Evolutionary conservation across 179 eudicot genomes (phyloP).

Genomic region (Sideroxylon spinosum): DNA sequence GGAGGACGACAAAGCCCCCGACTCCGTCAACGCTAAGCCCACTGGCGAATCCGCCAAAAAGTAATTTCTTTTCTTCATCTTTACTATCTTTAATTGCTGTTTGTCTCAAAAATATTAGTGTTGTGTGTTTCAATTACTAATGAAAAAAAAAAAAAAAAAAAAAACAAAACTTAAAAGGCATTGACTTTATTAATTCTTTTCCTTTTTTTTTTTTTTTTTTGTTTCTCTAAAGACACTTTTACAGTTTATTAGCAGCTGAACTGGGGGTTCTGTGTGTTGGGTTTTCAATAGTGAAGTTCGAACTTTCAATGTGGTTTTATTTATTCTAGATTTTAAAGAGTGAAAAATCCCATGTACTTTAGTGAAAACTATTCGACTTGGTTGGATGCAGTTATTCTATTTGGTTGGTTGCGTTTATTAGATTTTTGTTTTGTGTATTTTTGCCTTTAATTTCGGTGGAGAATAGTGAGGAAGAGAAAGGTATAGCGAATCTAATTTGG

Average conservation of each 20-base stretch:
- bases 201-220: no score
- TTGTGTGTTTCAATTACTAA: no score
- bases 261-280: neutral
- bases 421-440: neutral
- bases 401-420: neutral
- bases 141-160: neutral
- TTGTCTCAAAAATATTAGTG: neutral
- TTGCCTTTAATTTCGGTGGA: neutral
- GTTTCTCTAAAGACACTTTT: neutral
- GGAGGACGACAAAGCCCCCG: constrained; percentile 89
- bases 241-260: neutral
- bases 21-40: constrained; percentile 58
- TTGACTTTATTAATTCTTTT: neutral
- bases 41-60: constrained; percentile 83
- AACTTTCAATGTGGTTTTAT: neutral
- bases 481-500: neutral
- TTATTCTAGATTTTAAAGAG: neutral
- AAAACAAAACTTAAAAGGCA: neutral
- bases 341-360: neutral
- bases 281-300: neutral
- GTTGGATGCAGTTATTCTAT: neutral
- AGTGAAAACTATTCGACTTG: neutral
- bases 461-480: neutral
- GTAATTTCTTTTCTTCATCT: constrained; percentile 29
- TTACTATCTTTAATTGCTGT: neutral